A percentile compares a stretch with the other conserved stretches of the same genome.
These are phyloP conservation scores for Exophiala alcalophila DNA, from an alignment of 2,329 filamentous ascomycete genomes.

Conservation along the genomic window DNA sequence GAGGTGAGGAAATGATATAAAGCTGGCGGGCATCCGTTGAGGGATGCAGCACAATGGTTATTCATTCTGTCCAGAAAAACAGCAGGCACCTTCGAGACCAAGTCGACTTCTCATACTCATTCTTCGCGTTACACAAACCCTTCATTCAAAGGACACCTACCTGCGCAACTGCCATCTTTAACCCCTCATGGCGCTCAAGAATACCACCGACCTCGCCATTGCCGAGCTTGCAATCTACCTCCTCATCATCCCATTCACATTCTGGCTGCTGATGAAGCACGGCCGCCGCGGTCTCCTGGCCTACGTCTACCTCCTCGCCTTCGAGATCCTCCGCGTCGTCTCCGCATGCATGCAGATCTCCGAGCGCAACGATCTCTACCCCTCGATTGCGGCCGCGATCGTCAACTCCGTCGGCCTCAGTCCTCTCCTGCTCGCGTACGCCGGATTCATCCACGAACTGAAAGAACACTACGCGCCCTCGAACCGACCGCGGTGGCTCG, in stretches of 20 bases:
- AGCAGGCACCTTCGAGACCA: too few species aligned
- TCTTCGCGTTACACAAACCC: too few species aligned
- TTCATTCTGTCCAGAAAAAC: too few species aligned
- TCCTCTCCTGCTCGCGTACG: slow-evolving; percentile 34
- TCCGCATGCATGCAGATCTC: slow-evolving; percentile 34
- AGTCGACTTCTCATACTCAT: too few species aligned
- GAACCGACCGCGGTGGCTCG: neutral
- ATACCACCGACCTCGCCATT: slow-evolving; percentile 16
- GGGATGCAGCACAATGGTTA: too few species aligned
- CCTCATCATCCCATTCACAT: slow-evolving; percentile 33
- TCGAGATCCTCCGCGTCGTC: slow-evolving; percentile 40
- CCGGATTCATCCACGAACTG: slow-evolving; percentile 40
- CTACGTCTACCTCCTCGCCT: slow-evolving; percentile 41
- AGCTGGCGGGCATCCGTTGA: too few species aligned
- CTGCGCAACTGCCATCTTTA: too few species aligned
- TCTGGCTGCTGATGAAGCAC: slow-evolving; percentile 38
- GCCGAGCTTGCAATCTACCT: slow-evolving; percentile 36
- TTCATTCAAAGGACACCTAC: too few species aligned
- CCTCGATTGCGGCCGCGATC: slow-evolving; percentile 34
- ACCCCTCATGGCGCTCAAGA: slow-evolving; percentile 17
- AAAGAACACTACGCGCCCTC: slow-evolving; percentile 23
- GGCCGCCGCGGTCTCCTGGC: slow-evolving; percentile 37
- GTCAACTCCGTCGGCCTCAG: slow-evolving; percentile 42
- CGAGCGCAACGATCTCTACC: slow-evolving; percentile 8
- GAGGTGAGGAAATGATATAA: too few species aligned